Conservation (phyloP, 805 yeast genomes). For the Kluyveromyces siamensis region DNA sequence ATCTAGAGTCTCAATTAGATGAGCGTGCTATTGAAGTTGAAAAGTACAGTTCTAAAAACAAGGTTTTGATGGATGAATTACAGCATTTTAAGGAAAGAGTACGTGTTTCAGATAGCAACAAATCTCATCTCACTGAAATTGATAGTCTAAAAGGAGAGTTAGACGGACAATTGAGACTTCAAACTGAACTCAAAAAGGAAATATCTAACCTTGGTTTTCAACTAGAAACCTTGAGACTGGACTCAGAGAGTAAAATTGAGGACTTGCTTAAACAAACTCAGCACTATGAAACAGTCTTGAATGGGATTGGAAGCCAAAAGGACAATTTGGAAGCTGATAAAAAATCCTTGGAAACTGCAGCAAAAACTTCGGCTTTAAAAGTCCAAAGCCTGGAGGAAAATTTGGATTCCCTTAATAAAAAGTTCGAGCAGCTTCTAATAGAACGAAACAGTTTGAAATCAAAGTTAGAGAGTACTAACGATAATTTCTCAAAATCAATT, state of each 20-base stretch:
- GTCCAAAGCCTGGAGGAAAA: conserved; percentile 47
- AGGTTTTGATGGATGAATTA: conserved; percentile 47
- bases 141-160: conserved; percentile 45
- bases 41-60: conserved; percentile 39
- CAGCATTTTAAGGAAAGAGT: conserved; percentile 41
- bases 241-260: conserved; percentile 27
- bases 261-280: conserved; percentile 36
- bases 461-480: conserved; percentile 27
- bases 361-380: conserved; percentile 42
- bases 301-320: conserved; percentile 35
- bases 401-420: conserved; percentile 50
- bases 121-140: conserved; percentile 43
- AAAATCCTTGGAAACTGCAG: conserved; percentile 37
- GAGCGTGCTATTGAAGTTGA: conserved; percentile 47
- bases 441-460: conserved; percentile 40
- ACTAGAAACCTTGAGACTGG: conserved; percentile 44
- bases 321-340: conserved; percentile 34
- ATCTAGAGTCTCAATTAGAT: conserved; percentile 46
- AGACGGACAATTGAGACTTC: conserved; percentile 47
- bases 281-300: conserved; percentile 33
- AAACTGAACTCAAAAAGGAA: conserved; percentile 56
- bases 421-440: conserved; percentile 50
- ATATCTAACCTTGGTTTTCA: conserved; percentile 54
- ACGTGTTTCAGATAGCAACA: conserved; percentile 32
- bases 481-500: conserved; percentile 9